Evolutionary conservation across 495 filamentous ascomycete species (phyloP).

Genomic region (Penicillium robsamsonii): DNA sequence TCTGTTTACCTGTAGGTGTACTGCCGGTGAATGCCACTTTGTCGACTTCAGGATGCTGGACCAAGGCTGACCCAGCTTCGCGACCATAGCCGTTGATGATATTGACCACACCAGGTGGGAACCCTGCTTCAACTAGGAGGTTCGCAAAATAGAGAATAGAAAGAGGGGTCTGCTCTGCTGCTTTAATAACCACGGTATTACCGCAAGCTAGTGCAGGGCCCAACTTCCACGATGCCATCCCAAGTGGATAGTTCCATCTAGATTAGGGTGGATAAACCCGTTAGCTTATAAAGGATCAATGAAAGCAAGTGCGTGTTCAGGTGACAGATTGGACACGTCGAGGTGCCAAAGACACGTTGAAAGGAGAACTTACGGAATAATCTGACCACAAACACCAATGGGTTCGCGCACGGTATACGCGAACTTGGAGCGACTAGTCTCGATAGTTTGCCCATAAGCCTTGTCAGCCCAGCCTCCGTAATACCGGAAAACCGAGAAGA

Average conservation of each 20-base stretch:
- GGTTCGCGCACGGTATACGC: slow-evolving; percentile 88
- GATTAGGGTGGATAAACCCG: too few relatives aligned
- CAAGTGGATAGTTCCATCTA: too few relatives aligned
- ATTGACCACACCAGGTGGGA: slow-evolving; percentile 89
- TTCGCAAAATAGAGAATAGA: slow-evolving; percentile 86
- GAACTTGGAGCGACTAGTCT: neutral
- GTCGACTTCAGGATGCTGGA: slow-evolving; percentile 70
- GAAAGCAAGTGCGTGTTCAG: too few relatives aligned
- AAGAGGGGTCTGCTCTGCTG: too few relatives aligned
- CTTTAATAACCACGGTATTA: too few relatives aligned
- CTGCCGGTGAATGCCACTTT: slow-evolving; percentile 90
- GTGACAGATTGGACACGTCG: too few relatives aligned
- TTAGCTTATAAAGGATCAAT: too few relatives aligned
- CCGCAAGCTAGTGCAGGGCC: too few relatives aligned
- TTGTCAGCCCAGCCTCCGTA: slow-evolving; percentile 89
- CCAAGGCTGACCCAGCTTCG: slow-evolving; percentile 73
- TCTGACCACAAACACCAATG: slow-evolving; percentile 82
- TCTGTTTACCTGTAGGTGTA: slow-evolving; percentile 74
- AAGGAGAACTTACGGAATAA: slow-evolving; percentile 59
- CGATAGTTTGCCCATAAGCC: slow-evolving; percentile 47
- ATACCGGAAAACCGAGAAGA: slow-evolving; percentile 65
- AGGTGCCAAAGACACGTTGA: too few relatives aligned
- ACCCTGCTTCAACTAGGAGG: slow-evolving; percentile 44
- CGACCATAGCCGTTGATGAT: slow-evolving; percentile 78
- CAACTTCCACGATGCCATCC: too few relatives aligned